Percentiles rank a stretch among this genome's conserved stretches.
Evolutionary conservation across 2,329 filamentous ascomycete species (phyloP).

Genomic region (Penicillium sp.): DNA sequence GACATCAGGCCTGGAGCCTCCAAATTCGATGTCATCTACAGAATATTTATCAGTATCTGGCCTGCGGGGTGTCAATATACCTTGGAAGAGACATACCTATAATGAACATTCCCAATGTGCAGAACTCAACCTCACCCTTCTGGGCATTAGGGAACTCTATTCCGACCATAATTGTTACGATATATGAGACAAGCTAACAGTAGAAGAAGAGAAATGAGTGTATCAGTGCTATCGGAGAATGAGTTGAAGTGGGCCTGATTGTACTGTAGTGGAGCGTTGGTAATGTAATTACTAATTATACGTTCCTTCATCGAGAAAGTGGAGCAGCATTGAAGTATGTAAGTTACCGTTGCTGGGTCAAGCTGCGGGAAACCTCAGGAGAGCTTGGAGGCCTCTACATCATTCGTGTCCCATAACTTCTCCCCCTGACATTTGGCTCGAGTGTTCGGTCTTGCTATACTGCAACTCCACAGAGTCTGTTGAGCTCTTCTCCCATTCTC

Average conservation of each 20-base stretch:
- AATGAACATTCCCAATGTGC: conserved; percentile 64
- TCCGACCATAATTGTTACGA: conserved; percentile 15
- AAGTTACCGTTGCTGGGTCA: conserved; percentile 14
- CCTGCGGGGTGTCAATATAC: conserved; percentile 5
- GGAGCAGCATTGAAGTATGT: conserved; percentile 6
- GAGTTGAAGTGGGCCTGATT: conserved; percentile 5
- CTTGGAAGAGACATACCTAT: conserved; percentile 48
- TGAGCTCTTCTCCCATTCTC: background rate
- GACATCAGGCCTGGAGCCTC: conserved; percentile 66
- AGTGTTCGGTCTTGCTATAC: background rate
- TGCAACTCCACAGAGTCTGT: background rate
- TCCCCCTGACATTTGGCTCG: conserved; percentile 1
- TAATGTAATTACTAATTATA: conserved; percentile 20
- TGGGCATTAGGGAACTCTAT: background rate
- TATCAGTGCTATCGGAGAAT: conserved; percentile 8
- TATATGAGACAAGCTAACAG: background rate
- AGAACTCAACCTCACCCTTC: conserved; percentile 51
- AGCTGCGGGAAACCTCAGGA: conserved; percentile 18
- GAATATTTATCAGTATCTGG: conserved; percentile 10
- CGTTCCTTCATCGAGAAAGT: conserved; percentile 1
- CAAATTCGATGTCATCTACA: conserved; percentile 87
- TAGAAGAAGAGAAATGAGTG: conserved; percentile 4
- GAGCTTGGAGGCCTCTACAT: conserved; percentile 14
- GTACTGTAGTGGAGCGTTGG: background rate
- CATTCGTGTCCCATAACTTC: conserved; percentile 5